Conservation (phyloP, 2,329 filamentous ascomycete species). For the Emergomyces orientalis region DNA sequence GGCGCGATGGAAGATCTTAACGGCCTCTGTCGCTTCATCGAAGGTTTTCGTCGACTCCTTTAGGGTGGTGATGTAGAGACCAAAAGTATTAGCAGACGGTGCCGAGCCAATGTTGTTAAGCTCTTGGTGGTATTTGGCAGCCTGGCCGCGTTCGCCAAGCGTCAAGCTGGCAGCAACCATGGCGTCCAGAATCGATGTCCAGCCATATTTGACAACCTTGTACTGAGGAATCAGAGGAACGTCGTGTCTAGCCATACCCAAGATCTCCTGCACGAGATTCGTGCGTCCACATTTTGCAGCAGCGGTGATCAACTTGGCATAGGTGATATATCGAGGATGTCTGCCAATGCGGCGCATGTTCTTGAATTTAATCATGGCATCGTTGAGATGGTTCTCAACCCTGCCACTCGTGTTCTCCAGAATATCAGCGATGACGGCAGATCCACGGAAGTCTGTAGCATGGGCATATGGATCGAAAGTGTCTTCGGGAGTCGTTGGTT, state of each 20-base stretch:
- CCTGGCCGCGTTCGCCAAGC: slow-evolving; percentile 67
- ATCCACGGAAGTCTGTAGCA: slow-evolving; percentile 87
- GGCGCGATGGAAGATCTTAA: slow-evolving; percentile 93
- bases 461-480: slow-evolving; percentile 84
- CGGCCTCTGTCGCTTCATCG: slow-evolving; percentile 90
- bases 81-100: slow-evolving; percentile 94
- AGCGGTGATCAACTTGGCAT: slow-evolving; percentile 86
- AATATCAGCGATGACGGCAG: slow-evolving; percentile 78
- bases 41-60: slow-evolving; percentile 97
- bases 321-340: slow-evolving; percentile 91
- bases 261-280: slow-evolving; percentile 73
- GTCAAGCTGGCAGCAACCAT: slow-evolving; percentile 91
- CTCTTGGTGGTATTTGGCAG: slow-evolving; percentile 83
- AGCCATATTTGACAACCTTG: slow-evolving; percentile 81
- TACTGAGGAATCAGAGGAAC: slow-evolving; percentile 79
- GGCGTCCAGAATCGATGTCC: slow-evolving; percentile 90
- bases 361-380: slow-evolving; percentile 73
- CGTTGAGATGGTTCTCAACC: slow-evolving; percentile 63
- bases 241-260: slow-evolving; percentile 81
- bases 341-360: slow-evolving; percentile 89
- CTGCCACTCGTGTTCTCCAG: slow-evolving; percentile 72
- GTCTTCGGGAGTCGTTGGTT: slow-evolving; percentile 61
- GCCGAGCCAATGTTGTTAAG: slow-evolving; percentile 81
- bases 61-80: slow-evolving; percentile 96
- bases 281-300: slow-evolving; percentile 78